These are phyloP conservation scores for Podospora sp. DNA, from an alignment of 495 filamentous ascomycete genomes.

Conservation along the genomic window DNA sequence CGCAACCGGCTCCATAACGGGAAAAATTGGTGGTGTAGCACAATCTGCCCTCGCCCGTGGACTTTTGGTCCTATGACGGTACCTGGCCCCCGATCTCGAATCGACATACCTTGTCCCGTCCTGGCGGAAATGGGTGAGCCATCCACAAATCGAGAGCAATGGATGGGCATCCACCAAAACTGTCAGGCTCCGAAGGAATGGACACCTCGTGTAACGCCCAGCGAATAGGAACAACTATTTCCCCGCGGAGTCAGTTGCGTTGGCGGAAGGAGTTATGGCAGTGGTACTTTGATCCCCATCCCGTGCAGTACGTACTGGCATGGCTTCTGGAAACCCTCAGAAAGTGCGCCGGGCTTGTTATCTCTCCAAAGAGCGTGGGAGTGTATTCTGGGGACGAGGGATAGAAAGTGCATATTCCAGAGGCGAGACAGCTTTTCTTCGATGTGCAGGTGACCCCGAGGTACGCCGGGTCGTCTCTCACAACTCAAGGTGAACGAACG, in stretches of 20 bases:
- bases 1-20: too few species aligned
- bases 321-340: neutral
- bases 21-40: constrained; percentile 3
- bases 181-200: constrained; percentile 6
- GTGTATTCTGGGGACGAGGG: neutral
- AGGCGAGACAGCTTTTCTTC: neutral
- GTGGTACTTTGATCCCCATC: constrained; percentile 5
- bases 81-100: constrained; percentile 1
- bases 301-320: neutral
- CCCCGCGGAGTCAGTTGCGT: neutral
- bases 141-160: neutral
- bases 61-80: constrained; percentile 3
- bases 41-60: neutral
- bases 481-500: neutral
- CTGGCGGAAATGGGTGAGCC: constrained; percentile 18
- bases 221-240: neutral
- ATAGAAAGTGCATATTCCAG: neutral
- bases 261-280: too few species aligned
- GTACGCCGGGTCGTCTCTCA: neutral
- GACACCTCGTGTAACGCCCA: neutral
- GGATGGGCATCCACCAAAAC: constrained; percentile 21
- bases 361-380: neutral
- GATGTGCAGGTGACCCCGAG: neutral
- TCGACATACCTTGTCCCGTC: constrained; percentile 20
- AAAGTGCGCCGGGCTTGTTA: neutral